These are phyloP conservation scores for Mangifera indica DNA, from an alignment of 345 rosid species.

Conservation along the genomic window DNA sequence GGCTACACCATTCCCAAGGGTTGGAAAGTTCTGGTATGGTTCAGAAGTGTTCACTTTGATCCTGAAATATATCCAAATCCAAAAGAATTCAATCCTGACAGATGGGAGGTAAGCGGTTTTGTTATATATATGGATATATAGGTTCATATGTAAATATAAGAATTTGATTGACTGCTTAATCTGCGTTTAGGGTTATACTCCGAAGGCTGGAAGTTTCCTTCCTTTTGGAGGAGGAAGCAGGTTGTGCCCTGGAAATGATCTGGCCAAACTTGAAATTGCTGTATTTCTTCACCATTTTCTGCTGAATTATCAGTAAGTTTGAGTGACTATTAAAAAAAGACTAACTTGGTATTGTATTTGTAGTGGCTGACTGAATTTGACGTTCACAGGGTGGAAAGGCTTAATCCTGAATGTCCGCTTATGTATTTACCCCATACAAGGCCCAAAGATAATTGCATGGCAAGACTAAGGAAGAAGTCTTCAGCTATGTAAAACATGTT, in stretches of 20 bases:
- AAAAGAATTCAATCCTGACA: constrained; percentile 64
- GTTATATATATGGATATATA: neutral
- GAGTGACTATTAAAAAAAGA: no score
- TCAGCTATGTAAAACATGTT: neutral
- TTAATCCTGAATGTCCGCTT: constrained; percentile 35
- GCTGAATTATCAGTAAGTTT: constrained; percentile 54
- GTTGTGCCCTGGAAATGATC: constrained; percentile 88
- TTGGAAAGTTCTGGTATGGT: constrained; percentile 85
- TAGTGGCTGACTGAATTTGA: neutral
- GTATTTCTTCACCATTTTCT: constrained; percentile 82
- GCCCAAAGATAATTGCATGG: constrained; percentile 65
- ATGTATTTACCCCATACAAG: constrained; percentile 56
- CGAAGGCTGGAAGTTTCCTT: constrained; percentile 70
- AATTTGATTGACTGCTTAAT: constrained; percentile 11
- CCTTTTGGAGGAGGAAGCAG: constrained; percentile 86
- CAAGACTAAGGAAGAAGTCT: constrained; percentile 31
- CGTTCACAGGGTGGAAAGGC: constrained; percentile 37
- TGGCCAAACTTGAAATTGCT: constrained; percentile 78
- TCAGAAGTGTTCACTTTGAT: constrained; percentile 67
- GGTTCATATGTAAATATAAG: neutral
- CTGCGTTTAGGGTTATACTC: constrained; percentile 38
- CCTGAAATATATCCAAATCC: constrained; percentile 66
- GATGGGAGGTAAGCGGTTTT: constrained; percentile 73
- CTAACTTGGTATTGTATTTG: neutral
- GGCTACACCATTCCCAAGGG: constrained; percentile 84